Evolutionary conservation across 345 rosid species (phyloP).

Genomic region (Barbarea vulgaris): DNA sequence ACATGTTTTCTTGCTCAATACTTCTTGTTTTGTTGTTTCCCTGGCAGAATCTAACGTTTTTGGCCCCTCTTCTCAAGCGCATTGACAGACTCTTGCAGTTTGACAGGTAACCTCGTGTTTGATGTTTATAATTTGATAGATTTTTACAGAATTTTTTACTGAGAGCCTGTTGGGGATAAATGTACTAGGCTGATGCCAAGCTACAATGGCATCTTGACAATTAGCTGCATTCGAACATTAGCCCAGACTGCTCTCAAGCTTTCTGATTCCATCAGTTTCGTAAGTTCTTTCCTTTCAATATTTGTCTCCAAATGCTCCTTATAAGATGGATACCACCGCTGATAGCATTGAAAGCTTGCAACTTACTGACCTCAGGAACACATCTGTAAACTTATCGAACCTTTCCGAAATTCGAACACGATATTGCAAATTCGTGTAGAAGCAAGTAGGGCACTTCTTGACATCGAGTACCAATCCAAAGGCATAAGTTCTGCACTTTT

Average conservation of each 20-base stretch:
- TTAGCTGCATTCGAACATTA: conserved; percentile 90
- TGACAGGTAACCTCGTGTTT: conserved; percentile 65
- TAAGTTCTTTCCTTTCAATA: conserved; percentile 44
- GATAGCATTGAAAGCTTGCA: conserved; percentile 25
- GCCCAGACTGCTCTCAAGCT: conserved; percentile 84
- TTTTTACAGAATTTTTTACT: conserved; percentile 12
- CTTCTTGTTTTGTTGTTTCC: conserved; percentile 29
- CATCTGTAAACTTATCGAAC: conserved; percentile 71
- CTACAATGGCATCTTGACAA: conserved; percentile 87
- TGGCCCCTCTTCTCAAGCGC: conserved; percentile 95
- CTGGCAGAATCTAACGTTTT: conserved; percentile 72
- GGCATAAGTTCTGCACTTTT: conserved; percentile 79
- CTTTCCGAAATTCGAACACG: conserved; percentile 60
- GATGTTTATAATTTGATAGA: conserved; percentile 13
- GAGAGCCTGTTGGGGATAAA: conserved; percentile 19
- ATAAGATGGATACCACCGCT: conserved; percentile 16
- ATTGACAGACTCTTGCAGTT: conserved; percentile 92
- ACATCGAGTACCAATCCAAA: conserved; percentile 79
- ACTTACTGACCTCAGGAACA: conserved; percentile 64
- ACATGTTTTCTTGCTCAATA: conserved; percentile 26
- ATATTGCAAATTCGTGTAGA: conserved; percentile 81
- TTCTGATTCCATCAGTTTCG: conserved; percentile 73
- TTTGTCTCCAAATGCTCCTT: conserved; percentile 1
- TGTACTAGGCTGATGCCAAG: conserved; percentile 88
- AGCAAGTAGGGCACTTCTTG: conserved; percentile 90